Evolutionary conservation across 2,329 filamentous ascomycete species (phyloP), one percentile per base, ranked within the genome.

Genomic region (Claviceps arundinis): DNA sequence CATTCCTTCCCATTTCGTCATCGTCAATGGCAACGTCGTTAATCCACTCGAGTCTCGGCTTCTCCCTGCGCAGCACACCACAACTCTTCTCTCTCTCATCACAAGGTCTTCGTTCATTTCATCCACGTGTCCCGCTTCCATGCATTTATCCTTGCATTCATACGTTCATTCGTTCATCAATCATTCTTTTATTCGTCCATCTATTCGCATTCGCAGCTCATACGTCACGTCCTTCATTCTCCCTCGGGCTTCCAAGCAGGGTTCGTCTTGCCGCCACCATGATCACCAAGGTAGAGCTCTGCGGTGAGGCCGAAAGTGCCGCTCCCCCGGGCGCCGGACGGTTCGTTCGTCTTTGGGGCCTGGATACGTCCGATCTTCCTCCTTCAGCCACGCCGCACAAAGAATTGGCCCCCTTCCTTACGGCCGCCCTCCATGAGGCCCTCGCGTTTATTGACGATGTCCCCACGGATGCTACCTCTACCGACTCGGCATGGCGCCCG

Each of bases 371-470:
- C 30, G 71, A 76, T 54, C 70, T 81, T 1, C 78, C 77, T 1
- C 50, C 67, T 30, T 53, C 67, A 38, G 60, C 62, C 14, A 68
- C 70, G 4, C 59, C 65, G 1, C 52, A 64, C 4, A 67, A 72
- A 30, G 70, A 73, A 38, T 67, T 84, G 16, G 62, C 65, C 22
- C 66, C 71, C 5, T 76, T 86, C 56, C 62, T 84, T 53, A 62
- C 66, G 9, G 63, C 71, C 5, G 67, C 82, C 24, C 68, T 86
- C 37, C 61, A 67, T n/a, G 82, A 86, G 62, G 76, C 78, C 22
- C 64, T 79, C 30, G 70, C 73, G 1, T 83, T 86, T 62, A 71
- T 84, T 61, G 73, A 75, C 59, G 69, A 70, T 9, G 72, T 78
- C 37, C 72, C 79, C 7, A 38, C 55, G 47, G 37, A 54, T 45